Percentiles rank a stretch among this genome's conserved stretches.
phyloP scores from a whole-genome alignment of 208 protist genomes.

The Willaertia magna region DNA sequence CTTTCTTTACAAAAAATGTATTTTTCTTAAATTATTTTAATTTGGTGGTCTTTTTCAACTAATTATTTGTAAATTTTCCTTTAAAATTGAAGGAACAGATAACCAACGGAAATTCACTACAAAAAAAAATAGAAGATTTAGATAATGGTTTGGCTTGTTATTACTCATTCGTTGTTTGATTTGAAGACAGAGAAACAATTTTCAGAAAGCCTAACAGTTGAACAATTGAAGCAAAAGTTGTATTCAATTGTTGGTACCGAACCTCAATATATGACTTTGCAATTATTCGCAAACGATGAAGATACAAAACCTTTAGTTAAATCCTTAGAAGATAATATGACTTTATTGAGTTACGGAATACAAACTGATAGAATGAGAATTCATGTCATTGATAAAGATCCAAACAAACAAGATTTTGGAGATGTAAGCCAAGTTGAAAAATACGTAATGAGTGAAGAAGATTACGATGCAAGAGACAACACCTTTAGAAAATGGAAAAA shows the following conservation, averaged over 20 bases:
- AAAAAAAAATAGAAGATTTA: neutral
- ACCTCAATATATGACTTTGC: constrained; percentile 47
- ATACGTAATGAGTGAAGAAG: constrained; percentile 69
- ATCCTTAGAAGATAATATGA: constrained; percentile 52
- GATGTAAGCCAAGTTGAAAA: constrained; percentile 72
- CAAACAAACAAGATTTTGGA: constrained; percentile 51
- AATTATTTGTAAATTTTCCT: no score
- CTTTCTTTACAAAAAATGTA: no score
- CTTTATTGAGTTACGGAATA: constrained; percentile 65
- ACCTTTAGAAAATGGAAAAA: constrained; percentile 59
- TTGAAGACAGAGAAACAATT: constrained; percentile 69
- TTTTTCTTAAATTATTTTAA: no score
- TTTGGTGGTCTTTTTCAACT: no score
- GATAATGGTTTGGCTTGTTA: constrained; percentile 27
- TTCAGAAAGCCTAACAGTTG: constrained; percentile 50
- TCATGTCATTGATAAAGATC: constrained; percentile 66
- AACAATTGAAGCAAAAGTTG: constrained; percentile 57
- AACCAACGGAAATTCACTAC: no score
- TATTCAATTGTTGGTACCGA: constrained; percentile 59
- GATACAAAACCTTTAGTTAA: constrained; percentile 32
- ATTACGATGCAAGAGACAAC: constrained; percentile 63
- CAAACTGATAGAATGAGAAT: constrained; percentile 53
- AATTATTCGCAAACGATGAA: constrained; percentile 57
- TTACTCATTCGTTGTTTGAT: constrained; percentile 60
- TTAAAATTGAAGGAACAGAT: no score